Conservation (phyloP, 2,329 filamentous ascomycete genomes). For the Atkinsonella hypoxylon region DNA sequence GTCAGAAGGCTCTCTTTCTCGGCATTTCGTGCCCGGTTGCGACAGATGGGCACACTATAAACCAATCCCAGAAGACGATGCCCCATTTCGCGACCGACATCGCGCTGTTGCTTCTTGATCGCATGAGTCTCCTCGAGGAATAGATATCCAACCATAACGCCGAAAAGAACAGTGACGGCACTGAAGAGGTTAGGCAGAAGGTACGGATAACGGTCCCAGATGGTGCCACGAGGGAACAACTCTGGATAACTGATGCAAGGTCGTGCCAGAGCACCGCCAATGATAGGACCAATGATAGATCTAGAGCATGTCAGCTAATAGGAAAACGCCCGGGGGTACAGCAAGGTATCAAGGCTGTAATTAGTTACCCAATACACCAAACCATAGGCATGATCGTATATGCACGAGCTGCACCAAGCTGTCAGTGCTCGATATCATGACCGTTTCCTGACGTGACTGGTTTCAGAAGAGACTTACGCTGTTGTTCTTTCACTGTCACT, state of each 20-base stretch:
- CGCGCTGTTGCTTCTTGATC: constrained; percentile 63
- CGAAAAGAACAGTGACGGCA: constrained; percentile 61
- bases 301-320: constrained; percentile 25
- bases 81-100: constrained; percentile 67
- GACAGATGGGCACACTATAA: constrained; percentile 18
- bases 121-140: constrained; percentile 93
- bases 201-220: constrained; percentile 84
- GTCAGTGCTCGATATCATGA: not conserved
- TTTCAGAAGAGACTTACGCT: constrained; percentile 46
- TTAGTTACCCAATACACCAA: constrained; percentile 78
- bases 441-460: no score
- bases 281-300: constrained; percentile 83
- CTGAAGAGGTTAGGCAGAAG: constrained; percentile 88
- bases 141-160: constrained; percentile 66
- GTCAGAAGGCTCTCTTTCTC: constrained; percentile 54
- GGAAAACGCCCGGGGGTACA: not conserved
- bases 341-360: constrained; percentile 12
- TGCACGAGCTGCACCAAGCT: constrained; percentile 55
- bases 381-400: constrained; percentile 98
- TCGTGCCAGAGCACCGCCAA: constrained; percentile 80
- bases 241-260: constrained; percentile 73
- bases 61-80: constrained; percentile 49
- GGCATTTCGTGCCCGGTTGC: constrained; percentile 25
- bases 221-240: constrained; percentile 57
- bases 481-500: constrained; percentile 84